Conservation (phyloP, 2,329 filamentous ascomycete species). For the Exophiala calicioides region DNA sequence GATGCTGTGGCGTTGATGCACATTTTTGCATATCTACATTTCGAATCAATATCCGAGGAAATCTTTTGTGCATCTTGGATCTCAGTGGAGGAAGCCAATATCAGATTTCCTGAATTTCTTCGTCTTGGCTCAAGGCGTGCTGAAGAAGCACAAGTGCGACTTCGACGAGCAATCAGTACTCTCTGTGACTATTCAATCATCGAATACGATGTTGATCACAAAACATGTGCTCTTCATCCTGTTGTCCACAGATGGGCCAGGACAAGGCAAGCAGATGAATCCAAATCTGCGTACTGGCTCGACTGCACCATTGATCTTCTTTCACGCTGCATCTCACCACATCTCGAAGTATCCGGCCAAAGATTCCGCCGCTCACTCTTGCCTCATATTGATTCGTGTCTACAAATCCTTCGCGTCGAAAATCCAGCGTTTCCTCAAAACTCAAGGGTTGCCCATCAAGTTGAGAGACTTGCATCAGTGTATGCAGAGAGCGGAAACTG, state of each 20-base stretch:
- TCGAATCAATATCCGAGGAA: conserved; percentile 7
- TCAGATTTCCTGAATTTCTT: too few relatives aligned
- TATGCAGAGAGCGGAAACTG: conserved; percentile 30
- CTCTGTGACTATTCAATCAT: conserved; percentile 20
- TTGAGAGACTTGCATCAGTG: conserved; percentile 30
- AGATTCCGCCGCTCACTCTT: conserved; percentile 6
- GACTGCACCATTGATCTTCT: conserved; percentile 11
- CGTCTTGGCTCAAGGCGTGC: not conserved
- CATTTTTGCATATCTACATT: conserved; percentile 22
- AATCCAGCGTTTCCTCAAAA: conserved; percentile 6
- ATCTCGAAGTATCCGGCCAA: conserved; percentile 8
- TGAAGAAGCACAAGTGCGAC: conserved; percentile 10
- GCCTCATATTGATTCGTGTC: conserved; percentile 19
- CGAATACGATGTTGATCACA: conserved; percentile 11
- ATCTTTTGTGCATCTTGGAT: conserved; percentile 11
- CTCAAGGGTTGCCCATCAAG: conserved; percentile 12
- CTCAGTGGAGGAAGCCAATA: too few relatives aligned
- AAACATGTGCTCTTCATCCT: conserved; percentile 18
- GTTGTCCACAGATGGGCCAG: conserved; percentile 19
- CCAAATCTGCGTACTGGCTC: conserved; percentile 12
- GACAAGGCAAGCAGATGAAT: conserved; percentile 6
- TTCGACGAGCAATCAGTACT: conserved; percentile 12
- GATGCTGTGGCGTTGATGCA: conserved; percentile 21
- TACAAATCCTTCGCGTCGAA: not conserved
- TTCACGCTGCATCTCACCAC: conserved; percentile 6